phyloP scores from a whole-genome alignment of 2,329 filamentous ascomycete genomes.

The Penicillium sumatraense region DNA sequence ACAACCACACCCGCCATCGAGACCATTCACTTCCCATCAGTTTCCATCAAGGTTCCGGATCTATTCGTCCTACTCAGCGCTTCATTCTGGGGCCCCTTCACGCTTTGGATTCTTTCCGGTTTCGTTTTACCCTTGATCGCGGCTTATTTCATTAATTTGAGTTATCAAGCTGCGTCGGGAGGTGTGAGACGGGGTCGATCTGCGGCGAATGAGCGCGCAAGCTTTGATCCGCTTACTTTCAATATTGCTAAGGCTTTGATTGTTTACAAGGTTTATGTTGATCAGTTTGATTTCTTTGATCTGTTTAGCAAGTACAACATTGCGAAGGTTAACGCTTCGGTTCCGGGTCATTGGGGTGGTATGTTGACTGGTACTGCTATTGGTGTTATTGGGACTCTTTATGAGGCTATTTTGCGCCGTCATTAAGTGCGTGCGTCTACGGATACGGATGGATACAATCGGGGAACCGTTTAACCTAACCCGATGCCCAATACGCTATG shows the following conservation, averaged over 20 bases:
- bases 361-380: slow-evolving; percentile 48
- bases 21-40: slow-evolving; percentile 60
- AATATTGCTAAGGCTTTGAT: slow-evolving; percentile 85
- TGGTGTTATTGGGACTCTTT: slow-evolving; percentile 47
- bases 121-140: slow-evolving; percentile 70
- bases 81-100: slow-evolving; percentile 81
- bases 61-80: slow-evolving; percentile 76
- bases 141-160: slow-evolving; percentile 92
- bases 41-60: slow-evolving; percentile 74
- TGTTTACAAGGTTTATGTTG: slow-evolving; percentile 78
- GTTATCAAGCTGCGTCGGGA: slow-evolving; percentile 51
- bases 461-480: no score
- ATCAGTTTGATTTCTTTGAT: slow-evolving; percentile 43
- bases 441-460: no score
- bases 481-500: no score
- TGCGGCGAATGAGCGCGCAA: slow-evolving; percentile 27
- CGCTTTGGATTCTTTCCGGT: slow-evolving; percentile 76
- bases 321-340: slow-evolving; percentile 40
- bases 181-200: slow-evolving; percentile 30
- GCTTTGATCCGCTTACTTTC: slow-evolving; percentile 84
- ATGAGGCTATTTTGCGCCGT: slow-evolving; percentile 51
- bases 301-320: slow-evolving; percentile 42
- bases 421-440: background rate
- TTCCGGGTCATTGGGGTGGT: slow-evolving; percentile 46
- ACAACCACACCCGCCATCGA: slow-evolving; percentile 71